phyloP scores from a whole-genome alignment of 2,329 filamentous ascomycete genomes.

The Bipolaris victoriae region DNA sequence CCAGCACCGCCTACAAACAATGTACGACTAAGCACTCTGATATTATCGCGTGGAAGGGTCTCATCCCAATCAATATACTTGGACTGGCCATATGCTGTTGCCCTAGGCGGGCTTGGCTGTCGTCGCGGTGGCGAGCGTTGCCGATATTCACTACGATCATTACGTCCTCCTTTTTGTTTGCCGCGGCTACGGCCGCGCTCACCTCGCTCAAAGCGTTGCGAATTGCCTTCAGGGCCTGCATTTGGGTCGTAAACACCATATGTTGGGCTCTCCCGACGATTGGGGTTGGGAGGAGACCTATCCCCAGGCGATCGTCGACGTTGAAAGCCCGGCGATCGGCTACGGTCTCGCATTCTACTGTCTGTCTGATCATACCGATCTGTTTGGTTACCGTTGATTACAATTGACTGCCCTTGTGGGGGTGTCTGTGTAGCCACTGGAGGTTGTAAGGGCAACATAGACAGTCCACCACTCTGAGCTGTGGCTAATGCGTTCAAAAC shows the following conservation, averaged over 20 bases:
- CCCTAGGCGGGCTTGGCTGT: constrained; percentile 59
- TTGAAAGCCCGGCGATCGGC: constrained; percentile 69
- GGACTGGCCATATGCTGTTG: constrained; percentile 45
- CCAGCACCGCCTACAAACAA: constrained; percentile 92
- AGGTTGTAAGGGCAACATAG: constrained; percentile 37
- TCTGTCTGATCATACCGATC: constrained; percentile 41
- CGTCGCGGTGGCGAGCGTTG: constrained; percentile 82
- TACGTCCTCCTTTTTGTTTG: constrained; percentile 50
- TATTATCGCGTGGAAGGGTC: constrained; percentile 73
- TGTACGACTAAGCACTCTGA: constrained; percentile 87
- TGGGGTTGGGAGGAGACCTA: constrained; percentile 64
- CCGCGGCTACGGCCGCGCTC: constrained; percentile 63
- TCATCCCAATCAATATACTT: constrained; percentile 85
- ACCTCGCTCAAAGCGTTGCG: constrained; percentile 59
- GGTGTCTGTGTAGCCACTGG: constrained; percentile 22
- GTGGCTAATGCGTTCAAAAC: constrained; percentile 40
- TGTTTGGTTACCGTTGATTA: constrained; percentile 29
- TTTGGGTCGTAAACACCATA: constrained; percentile 76
- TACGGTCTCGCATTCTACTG: constrained; percentile 46
- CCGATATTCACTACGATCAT: constrained; percentile 70
- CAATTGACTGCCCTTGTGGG: constrained; percentile 21
- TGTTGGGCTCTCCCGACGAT: constrained; percentile 70
- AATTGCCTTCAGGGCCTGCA: constrained; percentile 59
- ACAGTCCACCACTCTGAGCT: constrained; percentile 32
- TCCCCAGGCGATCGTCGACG: constrained; percentile 62